Percentiles rank a stretch among this genome's conserved stretches.
Conservation (phyloP, 2,329 filamentous ascomycete species). For the Aureobasidium melanogenum region DNA sequence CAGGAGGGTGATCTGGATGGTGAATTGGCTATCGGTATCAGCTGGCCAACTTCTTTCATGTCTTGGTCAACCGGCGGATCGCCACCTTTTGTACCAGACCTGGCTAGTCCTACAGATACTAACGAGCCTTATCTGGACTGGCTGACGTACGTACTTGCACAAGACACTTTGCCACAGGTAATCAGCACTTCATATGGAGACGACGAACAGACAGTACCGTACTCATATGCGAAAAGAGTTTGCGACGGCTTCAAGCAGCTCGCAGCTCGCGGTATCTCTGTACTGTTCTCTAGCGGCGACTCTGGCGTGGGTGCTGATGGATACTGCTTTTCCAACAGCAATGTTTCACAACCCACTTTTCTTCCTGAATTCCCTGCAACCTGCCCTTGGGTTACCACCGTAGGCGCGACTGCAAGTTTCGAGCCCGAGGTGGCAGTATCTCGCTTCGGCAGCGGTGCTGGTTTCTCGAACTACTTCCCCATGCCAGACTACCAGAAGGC, state of each 20-base stretch:
- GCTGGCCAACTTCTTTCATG: conserved; percentile 44
- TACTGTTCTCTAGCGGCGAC: conserved; percentile 56
- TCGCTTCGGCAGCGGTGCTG: conserved; percentile 35
- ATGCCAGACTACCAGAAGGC: conserved; percentile 27
- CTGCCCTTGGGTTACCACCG: conserved; percentile 38
- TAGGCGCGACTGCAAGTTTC: conserved; percentile 36
- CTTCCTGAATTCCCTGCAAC: conserved; percentile 38
- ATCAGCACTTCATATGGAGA: conserved; percentile 58
- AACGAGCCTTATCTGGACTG: conserved; percentile 62
- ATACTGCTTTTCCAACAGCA: conserved; percentile 30
- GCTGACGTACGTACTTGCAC: conserved; percentile 47
- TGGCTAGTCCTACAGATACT: conserved; percentile 38
- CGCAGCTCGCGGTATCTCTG: conserved; percentile 53
- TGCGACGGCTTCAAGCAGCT: conserved; percentile 57
- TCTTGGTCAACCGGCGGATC: conserved; percentile 53
- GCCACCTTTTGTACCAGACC: conserved; percentile 44
- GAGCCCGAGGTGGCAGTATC: conserved; percentile 35
- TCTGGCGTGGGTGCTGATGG: conserved; percentile 42
- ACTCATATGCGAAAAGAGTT: conserved; percentile 49
- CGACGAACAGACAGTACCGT: conserved; percentile 52
- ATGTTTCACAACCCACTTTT: conserved; percentile 37
- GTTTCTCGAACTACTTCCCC: conserved; percentile 27
- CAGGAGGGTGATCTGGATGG: conserved; percentile 56
- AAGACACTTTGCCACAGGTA: conserved; percentile 50
- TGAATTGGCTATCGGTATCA: conserved; percentile 50